phyloP scores from a whole-genome alignment of 1,139 yeast species.

The Geotrichum macrosporum region DNA sequence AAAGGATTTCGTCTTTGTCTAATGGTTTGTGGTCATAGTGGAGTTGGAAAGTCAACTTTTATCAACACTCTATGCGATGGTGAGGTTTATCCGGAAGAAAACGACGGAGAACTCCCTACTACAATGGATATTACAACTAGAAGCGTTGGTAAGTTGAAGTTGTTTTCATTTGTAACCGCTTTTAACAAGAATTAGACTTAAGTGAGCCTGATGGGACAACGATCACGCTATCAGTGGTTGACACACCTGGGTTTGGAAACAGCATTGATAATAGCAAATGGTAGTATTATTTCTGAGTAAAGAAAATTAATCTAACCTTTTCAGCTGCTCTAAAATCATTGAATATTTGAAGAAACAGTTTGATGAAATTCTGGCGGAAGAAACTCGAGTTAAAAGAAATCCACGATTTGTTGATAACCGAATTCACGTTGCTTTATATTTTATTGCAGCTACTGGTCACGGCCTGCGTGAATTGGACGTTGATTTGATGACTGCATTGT shows the following conservation, averaged over 20 bases:
- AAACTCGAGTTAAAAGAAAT: slow-evolving; percentile 81
- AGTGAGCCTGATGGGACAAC: slow-evolving; percentile 56
- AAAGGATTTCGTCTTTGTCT: slow-evolving; percentile 78
- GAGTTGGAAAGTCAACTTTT: slow-evolving; percentile 76
- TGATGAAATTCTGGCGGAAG: slow-evolving; percentile 88
- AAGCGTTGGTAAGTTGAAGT: slow-evolving; percentile 22
- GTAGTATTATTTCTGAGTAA: slow-evolving; percentile 17
- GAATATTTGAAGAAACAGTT: slow-evolving; percentile 81
- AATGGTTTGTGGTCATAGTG: slow-evolving; percentile 69
- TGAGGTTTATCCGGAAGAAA: slow-evolving; percentile 47
- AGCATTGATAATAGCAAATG: slow-evolving; percentile 58
- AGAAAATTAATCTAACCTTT: not conserved
- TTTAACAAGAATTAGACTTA: too few species aligned
- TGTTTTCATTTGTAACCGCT: too few species aligned
- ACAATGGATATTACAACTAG: slow-evolving; percentile 22
- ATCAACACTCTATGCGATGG: slow-evolving; percentile 84
- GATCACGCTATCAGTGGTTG: slow-evolving; percentile 55
- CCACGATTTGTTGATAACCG: slow-evolving; percentile 70
- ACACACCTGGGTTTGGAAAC: slow-evolving; percentile 81
- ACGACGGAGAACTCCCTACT: slow-evolving; percentile 13
- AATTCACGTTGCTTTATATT: slow-evolving; percentile 68
- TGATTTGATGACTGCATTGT: slow-evolving; percentile 69
- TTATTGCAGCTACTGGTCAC: slow-evolving; percentile 70
- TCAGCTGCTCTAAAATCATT: slow-evolving; percentile 62
- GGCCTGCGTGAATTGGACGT: slow-evolving; percentile 72